phyloP scores from a whole-genome alignment of 352 stramenopile genomes.

The Phytophthora agathidicida region DNA sequence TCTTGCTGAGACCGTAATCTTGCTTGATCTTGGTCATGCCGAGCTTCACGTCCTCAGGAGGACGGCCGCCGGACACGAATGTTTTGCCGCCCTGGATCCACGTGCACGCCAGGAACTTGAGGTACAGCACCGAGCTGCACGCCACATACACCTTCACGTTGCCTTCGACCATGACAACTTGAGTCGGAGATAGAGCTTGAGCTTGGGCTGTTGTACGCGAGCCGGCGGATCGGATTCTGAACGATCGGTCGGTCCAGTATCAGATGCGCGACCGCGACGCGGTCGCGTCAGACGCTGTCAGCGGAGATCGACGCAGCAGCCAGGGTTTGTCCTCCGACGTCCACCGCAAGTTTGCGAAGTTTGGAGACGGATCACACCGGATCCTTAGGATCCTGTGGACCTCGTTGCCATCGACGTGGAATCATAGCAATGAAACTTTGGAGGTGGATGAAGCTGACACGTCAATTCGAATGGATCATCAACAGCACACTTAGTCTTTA shows the following conservation, averaged over 20 bases:
- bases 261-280: background rate
- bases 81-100: constrained; percentile 56
- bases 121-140: constrained; percentile 64
- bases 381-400: no score
- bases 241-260: no score
- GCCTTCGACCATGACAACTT: constrained; percentile 12
- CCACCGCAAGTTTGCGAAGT: no score
- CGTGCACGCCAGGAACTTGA: constrained; percentile 67
- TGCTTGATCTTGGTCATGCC: constrained; percentile 43
- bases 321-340: constrained; percentile 9
- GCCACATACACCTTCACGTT: constrained; percentile 64
- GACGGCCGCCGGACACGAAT: constrained; percentile 52
- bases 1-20: constrained; percentile 33
- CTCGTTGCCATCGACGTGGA: no score
- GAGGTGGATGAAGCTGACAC: no score
- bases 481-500: no score
- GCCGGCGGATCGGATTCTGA: constrained; percentile 1
- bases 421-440: no score
- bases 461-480: no score
- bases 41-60: constrained; percentile 55
- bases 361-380: no score
- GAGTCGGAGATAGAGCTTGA: background rate
- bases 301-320: background rate
- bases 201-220: background rate
- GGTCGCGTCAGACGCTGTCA: background rate